Evolutionary conservation across 768 basidiomycete genomes (phyloP).

Genomic region (Scleroderma bovista): DNA sequence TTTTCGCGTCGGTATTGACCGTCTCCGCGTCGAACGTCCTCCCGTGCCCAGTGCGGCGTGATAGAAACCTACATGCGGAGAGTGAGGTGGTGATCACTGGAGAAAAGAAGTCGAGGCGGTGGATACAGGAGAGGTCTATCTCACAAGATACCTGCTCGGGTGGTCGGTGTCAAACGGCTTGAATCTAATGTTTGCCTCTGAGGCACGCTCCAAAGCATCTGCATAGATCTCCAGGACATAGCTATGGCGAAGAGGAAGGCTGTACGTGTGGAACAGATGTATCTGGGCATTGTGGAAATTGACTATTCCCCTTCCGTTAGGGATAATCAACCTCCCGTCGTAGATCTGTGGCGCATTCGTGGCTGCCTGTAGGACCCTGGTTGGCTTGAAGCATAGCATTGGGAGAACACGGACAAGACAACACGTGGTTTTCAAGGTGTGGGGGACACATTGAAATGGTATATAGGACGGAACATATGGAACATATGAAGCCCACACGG

Average conservation of each 20-base stretch:
- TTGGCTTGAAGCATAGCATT: constrained; percentile 1
- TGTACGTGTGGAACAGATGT: not conserved
- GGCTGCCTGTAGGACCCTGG: constrained; percentile 49
- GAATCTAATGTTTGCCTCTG: not conserved
- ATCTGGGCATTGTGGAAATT: too few relatives aligned
- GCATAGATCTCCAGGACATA: not conserved
- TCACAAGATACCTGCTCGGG: constrained; percentile 10
- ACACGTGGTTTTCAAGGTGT: constrained; percentile 31
- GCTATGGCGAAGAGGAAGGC: not conserved
- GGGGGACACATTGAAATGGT: constrained; percentile 74
- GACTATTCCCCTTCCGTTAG: not conserved
- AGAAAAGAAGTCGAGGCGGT: constrained; percentile 63
- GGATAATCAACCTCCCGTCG: constrained; percentile 12
- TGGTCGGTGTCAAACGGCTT: not conserved
- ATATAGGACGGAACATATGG: constrained; percentile 59
- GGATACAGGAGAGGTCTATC: constrained; percentile 69
- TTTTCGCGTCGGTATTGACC: constrained; percentile 70
- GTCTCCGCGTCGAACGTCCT: constrained; percentile 76
- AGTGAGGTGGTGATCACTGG: constrained; percentile 40
- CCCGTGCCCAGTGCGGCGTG: constrained; percentile 70
- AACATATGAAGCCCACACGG: constrained; percentile 77
- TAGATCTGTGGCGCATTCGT: constrained; percentile 16
- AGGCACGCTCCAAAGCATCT: not conserved
- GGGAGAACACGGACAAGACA: not conserved
- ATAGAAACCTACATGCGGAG: constrained; percentile 57